Evolutionary conservation across 2,329 filamentous ascomycete genomes (phyloP).

Genomic region (Aspergillus felis): DNA sequence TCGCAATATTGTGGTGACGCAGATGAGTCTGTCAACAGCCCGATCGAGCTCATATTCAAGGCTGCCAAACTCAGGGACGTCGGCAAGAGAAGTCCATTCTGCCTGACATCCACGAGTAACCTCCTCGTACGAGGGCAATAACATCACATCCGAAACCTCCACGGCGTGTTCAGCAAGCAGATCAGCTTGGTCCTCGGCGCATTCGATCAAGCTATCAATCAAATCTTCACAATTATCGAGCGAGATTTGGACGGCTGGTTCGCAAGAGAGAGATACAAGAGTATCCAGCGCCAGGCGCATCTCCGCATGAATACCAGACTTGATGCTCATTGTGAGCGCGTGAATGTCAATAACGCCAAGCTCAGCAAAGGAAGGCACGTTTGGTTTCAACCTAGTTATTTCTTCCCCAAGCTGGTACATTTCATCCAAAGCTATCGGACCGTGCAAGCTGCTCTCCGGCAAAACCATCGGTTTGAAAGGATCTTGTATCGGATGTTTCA

Average conservation of each 20-base stretch:
- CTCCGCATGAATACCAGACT: slow-evolving; percentile 84
- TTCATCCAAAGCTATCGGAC: slow-evolving; percentile 67
- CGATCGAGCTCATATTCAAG: slow-evolving; percentile 77
- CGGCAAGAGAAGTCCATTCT: slow-evolving; percentile 69
- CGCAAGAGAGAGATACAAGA: slow-evolving; percentile 66
- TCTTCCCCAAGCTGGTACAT: slow-evolving; percentile 63
- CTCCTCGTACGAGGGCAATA: slow-evolving; percentile 82
- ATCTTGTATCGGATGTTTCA: slow-evolving; percentile 40
- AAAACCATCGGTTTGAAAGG: slow-evolving; percentile 46
- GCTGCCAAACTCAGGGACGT: slow-evolving; percentile 70
- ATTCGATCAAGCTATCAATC: slow-evolving; percentile 82
- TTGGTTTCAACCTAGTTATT: slow-evolving; percentile 66
- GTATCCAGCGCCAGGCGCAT: slow-evolving; percentile 87
- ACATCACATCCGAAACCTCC: slow-evolving; percentile 82
- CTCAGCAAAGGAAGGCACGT: slow-evolving; percentile 69
- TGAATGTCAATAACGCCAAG: slow-evolving; percentile 87
- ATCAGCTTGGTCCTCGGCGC: slow-evolving; percentile 83
- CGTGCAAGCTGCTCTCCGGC: slow-evolving; percentile 56
- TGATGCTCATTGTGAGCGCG: slow-evolving; percentile 81
- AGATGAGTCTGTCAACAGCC: slow-evolving; percentile 81
- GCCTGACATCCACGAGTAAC: slow-evolving; percentile 71
- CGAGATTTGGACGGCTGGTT: slow-evolving; percentile 60
- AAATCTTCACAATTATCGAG: slow-evolving; percentile 80
- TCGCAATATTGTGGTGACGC: slow-evolving; percentile 85
- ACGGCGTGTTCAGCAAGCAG: slow-evolving; percentile 76